Conservation (phyloP, 164 flowering plant genomes). For the Protea cynaroides region DNA sequence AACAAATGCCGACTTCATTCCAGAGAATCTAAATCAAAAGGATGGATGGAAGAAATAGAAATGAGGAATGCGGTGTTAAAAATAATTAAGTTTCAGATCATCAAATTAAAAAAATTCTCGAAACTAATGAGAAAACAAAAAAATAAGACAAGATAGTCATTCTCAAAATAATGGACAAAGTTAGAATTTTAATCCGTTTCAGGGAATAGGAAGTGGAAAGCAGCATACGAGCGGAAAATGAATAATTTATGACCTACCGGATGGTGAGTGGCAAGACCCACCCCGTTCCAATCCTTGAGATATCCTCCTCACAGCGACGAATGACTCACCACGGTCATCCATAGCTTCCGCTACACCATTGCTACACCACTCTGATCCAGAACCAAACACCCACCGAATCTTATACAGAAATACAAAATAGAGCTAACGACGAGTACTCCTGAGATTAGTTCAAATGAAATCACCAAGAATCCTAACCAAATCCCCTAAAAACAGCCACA, state of each 20-base stretch:
- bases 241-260: conserved; percentile 29
- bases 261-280: conserved; percentile 45
- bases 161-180: too few relatives aligned
- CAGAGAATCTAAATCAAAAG: too few relatives aligned
- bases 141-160: too few relatives aligned
- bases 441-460: not conserved
- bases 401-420: conserved; percentile 2
- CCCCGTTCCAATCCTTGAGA: conserved; percentile 71
- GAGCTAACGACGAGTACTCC: not conserved
- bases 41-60: too few relatives aligned
- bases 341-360: conserved; percentile 22
- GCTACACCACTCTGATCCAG: not conserved
- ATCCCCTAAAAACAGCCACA: conserved; percentile 3
- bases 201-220: not conserved
- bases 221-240: not conserved
- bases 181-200: not conserved
- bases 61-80: too few relatives aligned
- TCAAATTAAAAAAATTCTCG: too few relatives aligned
- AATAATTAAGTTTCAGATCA: too few relatives aligned
- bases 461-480: not conserved
- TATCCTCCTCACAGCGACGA: conserved; percentile 85
- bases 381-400: conserved; percentile 1
- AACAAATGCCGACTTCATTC: too few relatives aligned
- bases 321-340: conserved; percentile 83
- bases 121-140: too few relatives aligned